Percentiles rank a stretch among this genome's conserved stretches.
These are phyloP conservation scores for Colletotrichum tabaci DNA, from an alignment of 2,329 filamentous ascomycete species.

Conservation along the genomic window DNA sequence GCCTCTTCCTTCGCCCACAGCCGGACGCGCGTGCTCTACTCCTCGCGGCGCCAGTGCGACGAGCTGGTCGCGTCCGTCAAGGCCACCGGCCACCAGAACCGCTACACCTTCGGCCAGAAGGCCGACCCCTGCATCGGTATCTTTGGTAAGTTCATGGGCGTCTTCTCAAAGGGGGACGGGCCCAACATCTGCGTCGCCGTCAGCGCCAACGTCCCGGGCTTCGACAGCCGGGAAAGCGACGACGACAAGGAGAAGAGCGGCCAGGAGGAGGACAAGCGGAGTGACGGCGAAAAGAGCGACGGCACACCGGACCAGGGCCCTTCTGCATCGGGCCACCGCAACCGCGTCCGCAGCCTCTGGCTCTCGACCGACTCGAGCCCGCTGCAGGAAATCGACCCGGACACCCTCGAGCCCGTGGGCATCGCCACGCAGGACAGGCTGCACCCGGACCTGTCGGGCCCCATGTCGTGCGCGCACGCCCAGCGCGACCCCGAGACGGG, in stretches of 20 bases:
- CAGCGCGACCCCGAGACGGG: slow-evolving; percentile 80
- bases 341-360: slow-evolving; percentile 63
- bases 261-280: neutral
- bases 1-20: slow-evolving; percentile 45
- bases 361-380: slow-evolving; percentile 69
- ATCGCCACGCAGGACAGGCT: slow-evolving; percentile 72
- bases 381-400: slow-evolving; percentile 75
- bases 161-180: slow-evolving; percentile 61
- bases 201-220: slow-evolving; percentile 74
- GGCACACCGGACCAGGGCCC: neutral
- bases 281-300: neutral
- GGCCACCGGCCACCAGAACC: slow-evolving; percentile 69
- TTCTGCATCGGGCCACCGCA: slow-evolving; percentile 27
- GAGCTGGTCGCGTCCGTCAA: slow-evolving; percentile 73
- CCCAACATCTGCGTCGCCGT: slow-evolving; percentile 79
- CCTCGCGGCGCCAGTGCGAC: slow-evolving; percentile 79
- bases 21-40: slow-evolving; percentile 72
- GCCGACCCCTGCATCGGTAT: slow-evolving; percentile 82
- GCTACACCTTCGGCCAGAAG: slow-evolving; percentile 78
- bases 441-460: slow-evolving; percentile 78
- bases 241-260: too few species aligned
- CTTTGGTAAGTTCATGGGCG: slow-evolving; percentile 79
- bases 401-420: slow-evolving; percentile 81
- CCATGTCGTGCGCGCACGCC: slow-evolving; percentile 79
- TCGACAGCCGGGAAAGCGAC: slow-evolving; percentile 7